Evolutionary conservation across 768 basidiomycete genomes (phyloP).

Genomic region (Leccinellum albellum): DNA sequence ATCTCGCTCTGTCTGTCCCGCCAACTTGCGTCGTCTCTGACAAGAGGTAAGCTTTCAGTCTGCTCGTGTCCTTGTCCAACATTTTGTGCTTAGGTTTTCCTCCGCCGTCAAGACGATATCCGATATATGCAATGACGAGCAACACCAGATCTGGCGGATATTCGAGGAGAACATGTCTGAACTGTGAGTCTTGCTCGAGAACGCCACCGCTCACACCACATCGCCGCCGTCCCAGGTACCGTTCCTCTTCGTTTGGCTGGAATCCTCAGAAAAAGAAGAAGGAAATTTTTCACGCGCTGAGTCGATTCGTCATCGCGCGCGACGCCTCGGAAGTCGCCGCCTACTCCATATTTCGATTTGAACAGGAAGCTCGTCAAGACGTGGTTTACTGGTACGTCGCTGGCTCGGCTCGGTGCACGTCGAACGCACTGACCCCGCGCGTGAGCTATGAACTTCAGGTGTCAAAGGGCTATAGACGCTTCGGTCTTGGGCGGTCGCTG

Average conservation of each 20-base stretch:
- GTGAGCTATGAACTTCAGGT: constrained; percentile 79
- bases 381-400: constrained; percentile 67
- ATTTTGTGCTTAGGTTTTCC: constrained; percentile 15
- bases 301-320: constrained; percentile 56
- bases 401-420: not conserved
- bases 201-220: not conserved
- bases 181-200: constrained; percentile 27
- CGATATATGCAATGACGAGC: constrained; percentile 35
- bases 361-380: constrained; percentile 55
- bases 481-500: constrained; percentile 58
- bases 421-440: not conserved
- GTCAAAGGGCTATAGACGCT: constrained; percentile 36
- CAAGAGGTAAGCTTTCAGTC: constrained; percentile 13
- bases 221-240: constrained; percentile 41
- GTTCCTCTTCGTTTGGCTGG: constrained; percentile 63
- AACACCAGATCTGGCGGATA: constrained; percentile 46
- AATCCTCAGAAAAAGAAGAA: constrained; percentile 48
- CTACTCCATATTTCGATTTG: constrained; percentile 69
- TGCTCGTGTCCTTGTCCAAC: not conserved
- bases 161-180: constrained; percentile 58
- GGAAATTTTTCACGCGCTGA: constrained; percentile 57
- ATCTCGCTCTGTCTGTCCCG: constrained; percentile 18
- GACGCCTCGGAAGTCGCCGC: constrained; percentile 29
- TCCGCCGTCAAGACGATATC: constrained; percentile 25
- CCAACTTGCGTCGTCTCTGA: constrained; percentile 5